A percentile compares a stretch with the other conserved stretches of the same genome.
Conservation (phyloP, 2,329 filamentous ascomycete genomes). For the Ascochyta koolunga region DNA sequence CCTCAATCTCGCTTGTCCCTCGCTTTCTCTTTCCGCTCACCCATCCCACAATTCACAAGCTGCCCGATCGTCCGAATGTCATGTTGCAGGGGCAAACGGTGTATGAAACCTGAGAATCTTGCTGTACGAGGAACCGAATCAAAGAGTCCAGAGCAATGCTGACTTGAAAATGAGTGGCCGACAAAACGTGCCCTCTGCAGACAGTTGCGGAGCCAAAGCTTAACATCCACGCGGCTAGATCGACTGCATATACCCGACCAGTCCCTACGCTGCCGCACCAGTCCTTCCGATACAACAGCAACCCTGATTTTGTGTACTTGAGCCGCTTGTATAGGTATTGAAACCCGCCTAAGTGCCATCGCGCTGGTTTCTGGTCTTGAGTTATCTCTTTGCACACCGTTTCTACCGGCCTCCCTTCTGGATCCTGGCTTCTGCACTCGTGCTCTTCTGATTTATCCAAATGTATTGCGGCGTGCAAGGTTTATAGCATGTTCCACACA, state of each 20-base stretch:
- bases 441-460: constrained; percentile 8
- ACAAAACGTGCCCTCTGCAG: constrained; percentile 2
- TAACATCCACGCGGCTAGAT: not conserved
- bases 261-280: constrained; percentile 18
- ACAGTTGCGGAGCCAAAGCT: constrained; percentile 4
- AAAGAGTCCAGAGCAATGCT: constrained; percentile 2
- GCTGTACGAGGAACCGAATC: constrained; percentile 5
- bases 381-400: constrained; percentile 7
- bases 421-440: constrained; percentile 14
- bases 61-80: constrained; percentile 1
- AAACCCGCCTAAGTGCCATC: constrained; percentile 17
- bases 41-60: constrained; percentile 13
- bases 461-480: constrained; percentile 4
- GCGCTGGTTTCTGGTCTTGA: constrained; percentile 12
- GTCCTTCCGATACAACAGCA: constrained; percentile 26
- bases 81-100: constrained; percentile 15
- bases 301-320: constrained; percentile 16
- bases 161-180: not conserved
- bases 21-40: constrained; percentile 10
- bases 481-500: constrained; percentile 52
- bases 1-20: constrained; percentile 18
- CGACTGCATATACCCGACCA: constrained; percentile 12
- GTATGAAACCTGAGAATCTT: not conserved
- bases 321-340: constrained; percentile 20
- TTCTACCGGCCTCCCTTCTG: constrained; percentile 14